These are phyloP conservation scores for Corniculantispora saksenae DNA, from an alignment of 2,329 filamentous ascomycete species.

Conservation along the genomic window DNA sequence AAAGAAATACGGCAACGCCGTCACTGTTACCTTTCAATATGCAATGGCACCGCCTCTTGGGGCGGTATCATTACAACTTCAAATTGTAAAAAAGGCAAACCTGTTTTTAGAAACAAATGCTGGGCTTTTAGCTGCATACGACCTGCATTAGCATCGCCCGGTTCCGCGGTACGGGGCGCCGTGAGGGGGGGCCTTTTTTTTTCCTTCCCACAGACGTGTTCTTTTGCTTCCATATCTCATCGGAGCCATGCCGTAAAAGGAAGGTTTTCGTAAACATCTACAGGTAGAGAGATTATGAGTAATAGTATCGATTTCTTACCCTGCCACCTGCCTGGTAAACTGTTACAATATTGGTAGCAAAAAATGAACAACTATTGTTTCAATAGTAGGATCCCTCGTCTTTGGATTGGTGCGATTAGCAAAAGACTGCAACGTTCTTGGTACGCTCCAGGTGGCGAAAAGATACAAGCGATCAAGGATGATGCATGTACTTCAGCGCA, in stretches of 20 bases:
- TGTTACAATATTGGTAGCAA: too few relatives aligned
- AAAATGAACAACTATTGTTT: too few relatives aligned
- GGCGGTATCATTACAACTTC: too few relatives aligned
- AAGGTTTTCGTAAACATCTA: background rate
- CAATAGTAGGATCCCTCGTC: too few relatives aligned
- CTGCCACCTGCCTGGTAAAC: too few relatives aligned
- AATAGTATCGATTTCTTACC: background rate
- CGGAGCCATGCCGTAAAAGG: background rate
- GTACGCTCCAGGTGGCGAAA: too few relatives aligned
- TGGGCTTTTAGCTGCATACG: background rate
- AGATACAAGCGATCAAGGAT: too few relatives aligned
- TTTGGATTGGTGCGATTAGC: too few relatives aligned
- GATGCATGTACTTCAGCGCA: too few relatives aligned
- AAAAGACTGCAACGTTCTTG: too few relatives aligned
- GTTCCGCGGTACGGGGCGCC: conserved; percentile 13
- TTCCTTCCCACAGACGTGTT: background rate
- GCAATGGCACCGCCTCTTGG: background rate
- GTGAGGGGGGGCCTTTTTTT: background rate
- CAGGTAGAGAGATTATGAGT: background rate
- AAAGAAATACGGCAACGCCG: background rate
- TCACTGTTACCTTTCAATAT: background rate
- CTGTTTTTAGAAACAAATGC: background rate
- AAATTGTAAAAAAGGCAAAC: background rate
- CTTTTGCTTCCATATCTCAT: background rate
- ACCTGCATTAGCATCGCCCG: conserved; percentile 2